These are phyloP conservation scores for Blastocrithidia nonstop DNA, from an alignment of 208 protist species.

Conservation along the genomic window DNA sequence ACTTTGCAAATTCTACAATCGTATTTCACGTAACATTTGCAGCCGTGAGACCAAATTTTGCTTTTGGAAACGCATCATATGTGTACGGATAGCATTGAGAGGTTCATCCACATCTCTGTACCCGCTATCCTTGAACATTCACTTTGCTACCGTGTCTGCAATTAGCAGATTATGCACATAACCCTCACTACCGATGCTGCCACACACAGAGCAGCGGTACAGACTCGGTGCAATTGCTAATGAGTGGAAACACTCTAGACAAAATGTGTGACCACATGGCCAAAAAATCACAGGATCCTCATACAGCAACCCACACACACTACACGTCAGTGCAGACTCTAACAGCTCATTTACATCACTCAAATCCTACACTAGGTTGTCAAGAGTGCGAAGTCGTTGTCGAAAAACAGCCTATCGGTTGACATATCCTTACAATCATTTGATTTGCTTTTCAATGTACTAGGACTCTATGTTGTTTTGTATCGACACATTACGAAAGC, in stretches of 20 bases:
- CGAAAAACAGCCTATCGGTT: constrained; percentile 42
- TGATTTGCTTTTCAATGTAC: constrained; percentile 56
- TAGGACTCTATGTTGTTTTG: constrained; percentile 76
- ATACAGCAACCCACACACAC: constrained; percentile 60
- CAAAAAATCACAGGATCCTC: constrained; percentile 75
- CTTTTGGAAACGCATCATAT: constrained; percentile 57
- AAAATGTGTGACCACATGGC: constrained; percentile 80
- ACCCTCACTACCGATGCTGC: constrained; percentile 76
- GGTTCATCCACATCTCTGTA: constrained; percentile 63
- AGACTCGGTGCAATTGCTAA: constrained; percentile 70
- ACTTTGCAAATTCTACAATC: no score
- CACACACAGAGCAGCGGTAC: constrained; percentile 67
- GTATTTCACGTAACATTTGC: no score
- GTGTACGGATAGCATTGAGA: constrained; percentile 53
- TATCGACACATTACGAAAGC: constrained; percentile 60
- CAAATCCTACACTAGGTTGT: constrained; percentile 62
- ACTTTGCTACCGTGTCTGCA: constrained; percentile 71
- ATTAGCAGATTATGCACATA: constrained; percentile 74
- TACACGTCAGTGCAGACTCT: constrained; percentile 56
- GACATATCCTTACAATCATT: constrained; percentile 50
- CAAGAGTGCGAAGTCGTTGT: constrained; percentile 37
- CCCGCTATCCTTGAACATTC: constrained; percentile 81
- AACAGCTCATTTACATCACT: constrained; percentile 71
- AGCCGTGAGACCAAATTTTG: no score
- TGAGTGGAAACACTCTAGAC: constrained; percentile 55